Base-by-base conservation (phyloP, 2,329 filamentous ascomycete genomes). In the Microsporum ferrugineum region DNA sequence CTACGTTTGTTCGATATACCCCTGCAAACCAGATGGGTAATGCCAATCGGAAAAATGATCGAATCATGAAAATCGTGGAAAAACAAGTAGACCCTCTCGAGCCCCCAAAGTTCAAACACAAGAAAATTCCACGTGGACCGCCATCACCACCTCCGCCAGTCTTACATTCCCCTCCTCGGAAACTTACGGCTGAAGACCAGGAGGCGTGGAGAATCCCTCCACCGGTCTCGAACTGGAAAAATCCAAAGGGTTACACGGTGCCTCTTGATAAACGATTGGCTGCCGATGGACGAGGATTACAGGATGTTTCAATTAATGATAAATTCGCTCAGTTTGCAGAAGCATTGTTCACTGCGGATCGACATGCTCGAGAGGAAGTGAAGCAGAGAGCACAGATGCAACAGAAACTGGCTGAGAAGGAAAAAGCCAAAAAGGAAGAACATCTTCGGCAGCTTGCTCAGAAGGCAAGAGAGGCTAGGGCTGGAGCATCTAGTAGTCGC, bases 51-150 rank as follows among this genome's bases (percentile, higher is more conserved):
- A 95, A 96, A 77, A 89, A 91, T 69, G 91, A 97, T 69, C 86
- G 94, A 12, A 96, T 99, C 66, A 95, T 99, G 84, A 97, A 97
- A 79, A 97, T 99, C 75, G 90, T 96, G 41, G 90, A 96, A 73
- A 82, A 90, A 61, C 92, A 97, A 73, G 82, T 87, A 67, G 94
- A 99, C 75, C 94, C 94, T 0, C 88, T 96, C 87, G 92, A 96
- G 71, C 94, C 94, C 0, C 92, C 94, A 1, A 97, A 96, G 71
- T 96, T 97, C 78, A 97, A 97, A 76, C 90, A 96, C 78, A 97
- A 97, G 80, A 96, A 96, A 77, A 95, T 99, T 62, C 92, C 92
- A 7, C 84, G 90, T 68, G 91, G 92, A 39, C 91, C 94, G 7
- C 91, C 92, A 0, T 94, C 88, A 58, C 94, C 94, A 2, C 94